A percentile compares a stretch with the other conserved stretches of the same genome.
Conservation (phyloP, 176 grass and related monocot species). For the Bolboschoenus planiculmis region DNA sequence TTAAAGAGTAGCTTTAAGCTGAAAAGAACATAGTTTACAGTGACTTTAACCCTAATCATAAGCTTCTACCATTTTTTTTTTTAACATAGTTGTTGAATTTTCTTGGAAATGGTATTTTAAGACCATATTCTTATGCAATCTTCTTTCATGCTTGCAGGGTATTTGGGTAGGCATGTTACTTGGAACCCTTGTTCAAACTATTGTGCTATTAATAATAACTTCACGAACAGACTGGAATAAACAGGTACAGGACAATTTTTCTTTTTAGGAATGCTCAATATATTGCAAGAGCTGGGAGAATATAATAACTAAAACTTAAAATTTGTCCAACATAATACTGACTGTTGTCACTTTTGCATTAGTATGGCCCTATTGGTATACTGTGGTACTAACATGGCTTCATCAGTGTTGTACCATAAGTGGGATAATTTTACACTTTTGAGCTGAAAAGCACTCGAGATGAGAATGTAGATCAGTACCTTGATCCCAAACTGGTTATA, state of each 20-base stretch:
- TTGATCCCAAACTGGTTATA: neutral
- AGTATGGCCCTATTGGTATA: neutral
- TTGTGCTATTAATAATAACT: constrained; percentile 63
- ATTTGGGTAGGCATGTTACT: constrained; percentile 93
- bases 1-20: neutral
- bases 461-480: neutral
- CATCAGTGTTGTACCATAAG: neutral
- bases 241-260: constrained; percentile 33
- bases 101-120: neutral
- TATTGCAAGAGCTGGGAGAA: neutral
- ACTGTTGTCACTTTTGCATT: neutral
- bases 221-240: constrained; percentile 57
- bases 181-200: constrained; percentile 57
- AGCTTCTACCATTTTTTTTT: neutral
- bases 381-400: neutral
- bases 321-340: neutral
- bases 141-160: constrained; percentile 37
- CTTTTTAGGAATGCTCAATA: neutral
- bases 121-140: neutral
- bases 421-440: neutral
- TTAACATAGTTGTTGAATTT: neutral
- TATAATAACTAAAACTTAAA: neutral
- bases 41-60: neutral
- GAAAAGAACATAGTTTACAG: neutral
- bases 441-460: neutral